Conservation (phyloP, 345 rosid genomes). For the Atalantia buxifolia region DNA sequence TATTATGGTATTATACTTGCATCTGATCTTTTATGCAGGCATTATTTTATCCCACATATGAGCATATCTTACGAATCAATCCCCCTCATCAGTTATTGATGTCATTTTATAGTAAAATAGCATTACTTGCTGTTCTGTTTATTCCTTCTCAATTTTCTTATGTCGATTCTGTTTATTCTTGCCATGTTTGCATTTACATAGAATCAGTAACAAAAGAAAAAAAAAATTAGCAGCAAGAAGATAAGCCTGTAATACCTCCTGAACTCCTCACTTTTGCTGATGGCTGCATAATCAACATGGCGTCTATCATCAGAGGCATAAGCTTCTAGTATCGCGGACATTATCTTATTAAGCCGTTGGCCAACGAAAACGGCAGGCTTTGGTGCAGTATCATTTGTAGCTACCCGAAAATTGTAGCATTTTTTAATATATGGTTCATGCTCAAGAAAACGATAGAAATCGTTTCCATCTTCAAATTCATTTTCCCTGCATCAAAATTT, state of each 20-base stretch:
- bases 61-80: neutral
- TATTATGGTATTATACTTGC: neutral
- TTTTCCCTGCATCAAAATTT: slow-evolving; percentile 43
- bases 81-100: neutral
- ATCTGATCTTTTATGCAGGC: neutral
- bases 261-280: slow-evolving; percentile 75
- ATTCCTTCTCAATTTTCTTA: neutral
- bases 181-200: neutral
- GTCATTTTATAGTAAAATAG: too few relatives aligned
- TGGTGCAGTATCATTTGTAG: slow-evolving; percentile 59
- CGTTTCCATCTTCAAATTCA: slow-evolving; percentile 81
- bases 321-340: slow-evolving; percentile 79
- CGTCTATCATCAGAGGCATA: slow-evolving; percentile 62
- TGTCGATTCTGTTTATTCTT: neutral
- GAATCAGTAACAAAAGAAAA: neutral
- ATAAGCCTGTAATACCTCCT: slow-evolving; percentile 50
- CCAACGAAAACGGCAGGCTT: slow-evolving; percentile 47
- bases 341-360: slow-evolving; percentile 51
- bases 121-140: neutral
- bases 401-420: slow-evolving; percentile 62
- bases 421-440: slow-evolving; percentile 66
- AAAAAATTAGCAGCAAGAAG: neutral
- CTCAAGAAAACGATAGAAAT: slow-evolving; percentile 81
- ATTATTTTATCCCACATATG: neutral
- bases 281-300: slow-evolving; percentile 57